Conservation (phyloP, 176 grass and related monocot species). For the Musa schizocarpa region DNA sequence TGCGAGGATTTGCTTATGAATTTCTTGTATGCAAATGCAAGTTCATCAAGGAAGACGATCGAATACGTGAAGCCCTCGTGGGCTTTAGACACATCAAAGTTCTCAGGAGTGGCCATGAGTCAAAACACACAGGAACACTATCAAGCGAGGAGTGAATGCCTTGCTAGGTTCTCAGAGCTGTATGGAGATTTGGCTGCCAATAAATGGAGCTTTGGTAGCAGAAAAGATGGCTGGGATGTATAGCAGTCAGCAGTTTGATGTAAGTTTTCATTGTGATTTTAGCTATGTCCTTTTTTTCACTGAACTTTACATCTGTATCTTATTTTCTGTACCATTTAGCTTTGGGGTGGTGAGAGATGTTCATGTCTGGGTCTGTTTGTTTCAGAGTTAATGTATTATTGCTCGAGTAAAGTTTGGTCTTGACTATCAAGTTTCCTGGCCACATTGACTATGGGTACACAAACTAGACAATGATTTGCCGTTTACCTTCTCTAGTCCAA, state of each 20-base stretch:
- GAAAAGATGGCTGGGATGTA: constrained; percentile 80
- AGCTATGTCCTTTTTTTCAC: too few relatives aligned
- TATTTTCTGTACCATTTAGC: too few relatives aligned
- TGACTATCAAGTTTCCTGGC: too few relatives aligned
- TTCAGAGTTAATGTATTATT: too few relatives aligned
- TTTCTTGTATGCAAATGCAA: constrained; percentile 82
- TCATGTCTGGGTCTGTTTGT: too few relatives aligned
- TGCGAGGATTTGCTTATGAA: constrained; percentile 87
- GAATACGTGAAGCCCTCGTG: constrained; percentile 90
- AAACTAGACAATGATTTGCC: too few relatives aligned
- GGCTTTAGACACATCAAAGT: constrained; percentile 90
- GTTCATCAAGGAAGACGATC: constrained; percentile 30
- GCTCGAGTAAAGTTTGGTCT: too few relatives aligned
- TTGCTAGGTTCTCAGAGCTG: constrained; percentile 58
- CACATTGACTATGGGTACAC: too few relatives aligned
- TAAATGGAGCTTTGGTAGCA: constrained; percentile 39
- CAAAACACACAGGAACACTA: constrained; percentile 59
- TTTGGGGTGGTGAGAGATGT: too few relatives aligned
- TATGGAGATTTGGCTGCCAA: constrained; percentile 70
- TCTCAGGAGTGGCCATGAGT: constrained; percentile 83
- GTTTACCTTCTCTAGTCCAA: too few relatives aligned
- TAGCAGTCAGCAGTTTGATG: constrained; percentile 15
- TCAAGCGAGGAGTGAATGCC: constrained; percentile 64
- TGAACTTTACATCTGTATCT: too few relatives aligned
- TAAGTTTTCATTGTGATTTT: background rate